Percentiles rank a stretch among this genome's conserved stretches.
These are phyloP conservation scores for Hyphopichia buzzinii DNA, from an alignment of 1,139 yeast species.

Conservation along the genomic window DNA sequence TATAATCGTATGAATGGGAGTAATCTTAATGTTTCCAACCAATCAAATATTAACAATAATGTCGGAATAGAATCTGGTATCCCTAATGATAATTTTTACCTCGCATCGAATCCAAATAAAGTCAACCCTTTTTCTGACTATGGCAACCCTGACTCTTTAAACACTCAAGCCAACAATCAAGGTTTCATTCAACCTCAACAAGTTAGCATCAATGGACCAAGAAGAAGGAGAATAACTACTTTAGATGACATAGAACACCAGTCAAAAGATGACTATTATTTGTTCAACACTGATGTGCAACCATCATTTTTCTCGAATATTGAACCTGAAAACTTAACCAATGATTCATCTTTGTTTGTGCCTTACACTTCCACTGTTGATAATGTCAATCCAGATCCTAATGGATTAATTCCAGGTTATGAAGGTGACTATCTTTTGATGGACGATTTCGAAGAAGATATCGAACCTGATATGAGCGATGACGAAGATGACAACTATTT, in stretches of 20 bases:
- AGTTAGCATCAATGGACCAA: conserved; percentile 11
- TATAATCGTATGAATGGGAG: conserved; percentile 11
- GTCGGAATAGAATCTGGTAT: conserved; percentile 8
- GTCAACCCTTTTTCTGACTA: conserved; percentile 37
- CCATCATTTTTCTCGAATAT: conserved; percentile 37
- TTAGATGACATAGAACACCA: conserved; percentile 22
- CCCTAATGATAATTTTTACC: conserved; percentile 2
- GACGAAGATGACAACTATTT: conserved; percentile 37
- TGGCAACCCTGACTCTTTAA: conserved; percentile 36
- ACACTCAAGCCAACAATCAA: conserved; percentile 16
- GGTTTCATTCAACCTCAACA: conserved; percentile 6
- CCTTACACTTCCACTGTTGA: conserved; percentile 13
- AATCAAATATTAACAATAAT: conserved; percentile 4
- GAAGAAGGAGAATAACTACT: conserved; percentile 38
- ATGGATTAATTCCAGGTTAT: conserved; percentile 28
- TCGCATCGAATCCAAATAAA: neutral
- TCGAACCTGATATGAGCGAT: conserved; percentile 38
- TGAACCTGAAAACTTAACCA: conserved; percentile 12
- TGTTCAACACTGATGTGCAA: conserved; percentile 43
- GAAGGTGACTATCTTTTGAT: conserved; percentile 34
- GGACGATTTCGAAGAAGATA: conserved; percentile 34
- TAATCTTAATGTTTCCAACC: conserved; percentile 2
- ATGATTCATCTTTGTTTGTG: conserved; percentile 29
- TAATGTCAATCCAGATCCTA: conserved; percentile 1
- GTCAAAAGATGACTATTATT: conserved; percentile 30